phyloP scores from a whole-genome alignment of 2,329 filamentous ascomycete species.

The Talaromyces verruculosus region DNA sequence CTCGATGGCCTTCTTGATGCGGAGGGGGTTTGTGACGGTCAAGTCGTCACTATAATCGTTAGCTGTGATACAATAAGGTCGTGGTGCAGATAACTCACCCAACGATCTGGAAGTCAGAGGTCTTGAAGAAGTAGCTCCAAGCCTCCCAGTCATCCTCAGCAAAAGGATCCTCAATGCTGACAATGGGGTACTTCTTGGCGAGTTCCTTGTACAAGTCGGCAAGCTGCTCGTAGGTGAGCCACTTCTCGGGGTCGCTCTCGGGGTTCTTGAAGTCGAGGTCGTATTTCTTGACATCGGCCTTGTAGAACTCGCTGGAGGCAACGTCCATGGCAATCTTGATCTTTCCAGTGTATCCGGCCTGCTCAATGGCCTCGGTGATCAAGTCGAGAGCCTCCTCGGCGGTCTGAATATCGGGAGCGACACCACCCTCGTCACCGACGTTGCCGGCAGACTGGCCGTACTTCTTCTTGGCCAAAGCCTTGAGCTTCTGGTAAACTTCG shows the following conservation, averaged over 20 bases:
- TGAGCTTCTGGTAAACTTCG: constrained; percentile 98
- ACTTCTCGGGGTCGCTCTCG: constrained; percentile 91
- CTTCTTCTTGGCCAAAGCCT: constrained; percentile 96
- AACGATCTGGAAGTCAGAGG: constrained; percentile 96
- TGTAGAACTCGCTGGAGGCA: constrained; percentile 99
- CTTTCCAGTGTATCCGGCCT: constrained; percentile 92
- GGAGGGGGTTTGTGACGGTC: constrained; percentile 97
- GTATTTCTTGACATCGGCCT: constrained; percentile 96
- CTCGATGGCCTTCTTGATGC: constrained; percentile 99
- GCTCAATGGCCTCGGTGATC: constrained; percentile 89
- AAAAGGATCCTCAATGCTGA: constrained; percentile 98
- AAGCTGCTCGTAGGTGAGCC: constrained; percentile 97
- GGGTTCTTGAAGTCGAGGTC: constrained; percentile 99
- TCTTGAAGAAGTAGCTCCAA: constrained; percentile 99
- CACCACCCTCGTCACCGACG: constrained; percentile 99
- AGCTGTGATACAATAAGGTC: background rate
- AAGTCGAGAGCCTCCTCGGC: constrained; percentile 95
- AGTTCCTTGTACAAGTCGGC: constrained; percentile 87
- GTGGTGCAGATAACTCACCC: constrained; percentile 47
- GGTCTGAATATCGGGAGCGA: constrained; percentile 97
- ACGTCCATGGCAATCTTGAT: constrained; percentile 99
- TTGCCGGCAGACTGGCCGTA: constrained; percentile 99
- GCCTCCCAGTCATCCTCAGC: constrained; percentile 99
- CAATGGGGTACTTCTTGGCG: constrained; percentile 93
- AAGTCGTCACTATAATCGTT: constrained; percentile 70